These are phyloP conservation scores for Aspergillus proliferans DNA, from an alignment of 2,329 filamentous ascomycete species.

Conservation along the genomic window DNA sequence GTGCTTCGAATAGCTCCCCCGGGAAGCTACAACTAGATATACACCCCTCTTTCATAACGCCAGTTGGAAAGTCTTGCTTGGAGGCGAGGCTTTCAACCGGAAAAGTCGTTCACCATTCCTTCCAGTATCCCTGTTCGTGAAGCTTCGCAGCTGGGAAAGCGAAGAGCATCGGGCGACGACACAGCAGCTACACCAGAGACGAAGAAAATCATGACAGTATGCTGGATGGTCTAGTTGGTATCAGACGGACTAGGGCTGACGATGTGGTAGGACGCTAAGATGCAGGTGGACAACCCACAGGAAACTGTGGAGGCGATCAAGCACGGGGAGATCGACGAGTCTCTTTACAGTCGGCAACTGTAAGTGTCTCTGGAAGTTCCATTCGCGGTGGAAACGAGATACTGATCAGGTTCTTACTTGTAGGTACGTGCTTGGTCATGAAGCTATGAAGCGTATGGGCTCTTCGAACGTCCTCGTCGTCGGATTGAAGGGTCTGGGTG, in stretches of 20 bases:
- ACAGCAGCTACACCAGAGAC: conserved; percentile 44
- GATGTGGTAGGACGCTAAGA: conserved; percentile 45
- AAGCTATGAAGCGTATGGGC: conserved; percentile 98
- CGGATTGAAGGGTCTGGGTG: conserved; percentile 87
- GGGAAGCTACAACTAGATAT: conserved; percentile 14
- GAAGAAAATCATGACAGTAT: conserved; percentile 51
- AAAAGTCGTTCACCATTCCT: conserved; percentile 34
- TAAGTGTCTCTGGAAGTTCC: conserved; percentile 17
- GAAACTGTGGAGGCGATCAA: conserved; percentile 56
- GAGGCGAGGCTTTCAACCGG: conserved; percentile 35
- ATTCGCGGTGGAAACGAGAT: not conserved
- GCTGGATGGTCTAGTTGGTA: conserved; percentile 8
- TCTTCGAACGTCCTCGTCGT: conserved; percentile 90
- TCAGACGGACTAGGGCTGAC: not conserved
- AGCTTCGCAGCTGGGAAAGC: conserved; percentile 46
- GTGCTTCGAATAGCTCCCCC: conserved; percentile 14
- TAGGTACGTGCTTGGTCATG: conserved; percentile 64
- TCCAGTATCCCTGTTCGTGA: conserved; percentile 39
- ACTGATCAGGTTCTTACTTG: not conserved
- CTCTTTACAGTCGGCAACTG: conserved; percentile 61
- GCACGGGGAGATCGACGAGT: conserved; percentile 61
- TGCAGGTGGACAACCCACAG: conserved; percentile 57
- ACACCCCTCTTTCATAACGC: conserved; percentile 1
- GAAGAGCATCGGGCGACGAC: conserved; percentile 45
- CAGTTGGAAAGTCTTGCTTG: conserved; percentile 38